Percentiles rank a stretch among this genome's conserved stretches.
Conservation (phyloP, 2,329 filamentous ascomycete species). For the Penicillium sumatraense region DNA sequence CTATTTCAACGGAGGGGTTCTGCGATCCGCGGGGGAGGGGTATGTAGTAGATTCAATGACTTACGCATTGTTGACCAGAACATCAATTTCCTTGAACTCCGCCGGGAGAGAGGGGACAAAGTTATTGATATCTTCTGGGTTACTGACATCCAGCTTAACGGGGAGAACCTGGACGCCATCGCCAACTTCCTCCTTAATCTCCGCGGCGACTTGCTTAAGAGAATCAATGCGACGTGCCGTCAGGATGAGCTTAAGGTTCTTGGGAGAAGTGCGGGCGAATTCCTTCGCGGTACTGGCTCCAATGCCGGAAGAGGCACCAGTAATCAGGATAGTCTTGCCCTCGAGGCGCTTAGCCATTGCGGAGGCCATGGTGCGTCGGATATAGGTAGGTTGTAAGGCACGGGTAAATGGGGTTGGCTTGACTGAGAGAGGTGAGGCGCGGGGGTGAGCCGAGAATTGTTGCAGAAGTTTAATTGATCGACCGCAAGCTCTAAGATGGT, state of each 20-base stretch:
- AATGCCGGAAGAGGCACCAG: conserved; percentile 92
- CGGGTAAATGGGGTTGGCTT: conserved; percentile 22
- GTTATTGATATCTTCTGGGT: conserved; percentile 70
- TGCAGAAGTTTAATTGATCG: conserved; percentile 31
- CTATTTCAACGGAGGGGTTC: background rate
- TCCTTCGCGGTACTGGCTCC: conserved; percentile 77
- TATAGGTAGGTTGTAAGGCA: conserved; percentile 24
- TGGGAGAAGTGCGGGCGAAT: conserved; percentile 83
- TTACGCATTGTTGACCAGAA: conserved; percentile 95
- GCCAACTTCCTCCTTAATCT: conserved; percentile 78
- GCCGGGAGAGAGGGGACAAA: conserved; percentile 77
- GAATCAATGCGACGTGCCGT: conserved; percentile 85
- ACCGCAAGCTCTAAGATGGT: conserved; percentile 23
- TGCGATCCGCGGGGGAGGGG: background rate
- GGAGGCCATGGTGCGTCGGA: conserved; percentile 62
- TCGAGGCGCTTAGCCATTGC: conserved; percentile 80
- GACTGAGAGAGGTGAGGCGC: conserved; percentile 23
- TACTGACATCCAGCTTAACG: conserved; percentile 85
- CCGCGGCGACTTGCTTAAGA: conserved; percentile 73
- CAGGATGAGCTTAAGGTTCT: conserved; percentile 79
- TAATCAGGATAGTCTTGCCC: conserved; percentile 91
- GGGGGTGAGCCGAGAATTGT: conserved; percentile 18
- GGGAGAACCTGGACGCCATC: conserved; percentile 80
- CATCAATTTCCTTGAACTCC: conserved; percentile 82
- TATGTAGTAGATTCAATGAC: conserved; percentile 56